Percentiles rank a stretch among this genome's conserved stretches.
phyloP scores from a whole-genome alignment of 768 basidiomycete genomes.

The Suillus paluster region DNA sequence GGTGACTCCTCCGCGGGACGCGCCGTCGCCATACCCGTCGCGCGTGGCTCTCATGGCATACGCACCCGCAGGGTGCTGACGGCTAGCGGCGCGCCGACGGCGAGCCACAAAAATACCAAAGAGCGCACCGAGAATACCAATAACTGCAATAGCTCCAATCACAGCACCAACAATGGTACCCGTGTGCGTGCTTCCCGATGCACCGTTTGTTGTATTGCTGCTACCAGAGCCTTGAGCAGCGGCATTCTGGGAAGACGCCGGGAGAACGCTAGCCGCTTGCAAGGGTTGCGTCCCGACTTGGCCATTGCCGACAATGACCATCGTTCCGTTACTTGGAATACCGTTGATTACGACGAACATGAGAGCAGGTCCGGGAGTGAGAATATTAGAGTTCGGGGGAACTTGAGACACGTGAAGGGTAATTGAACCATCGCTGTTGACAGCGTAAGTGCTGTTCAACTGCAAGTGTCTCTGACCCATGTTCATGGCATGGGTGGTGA shows the following conservation, averaged over 20 bases:
- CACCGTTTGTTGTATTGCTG: constrained; percentile 13
- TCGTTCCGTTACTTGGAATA: constrained; percentile 79
- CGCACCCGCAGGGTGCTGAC: constrained; percentile 31
- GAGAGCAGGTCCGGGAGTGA: constrained; percentile 89
- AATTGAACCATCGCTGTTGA: constrained; percentile 77
- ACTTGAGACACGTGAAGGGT: constrained; percentile 80
- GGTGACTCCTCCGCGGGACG: constrained; percentile 27
- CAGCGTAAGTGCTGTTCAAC: constrained; percentile 85
- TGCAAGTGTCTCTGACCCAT: constrained; percentile 85
- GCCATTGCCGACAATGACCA: constrained; percentile 81
- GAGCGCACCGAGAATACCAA: constrained; percentile 36
- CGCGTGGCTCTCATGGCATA: constrained; percentile 45
- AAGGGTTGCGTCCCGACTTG: constrained; percentile 73
- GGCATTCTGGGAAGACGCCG: constrained; percentile 46
- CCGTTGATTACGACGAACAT: constrained; percentile 85
- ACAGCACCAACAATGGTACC: constrained; percentile 32
- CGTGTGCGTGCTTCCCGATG: constrained; percentile 25
- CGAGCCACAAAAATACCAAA: constrained; percentile 54
- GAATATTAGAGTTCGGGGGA: constrained; percentile 82
- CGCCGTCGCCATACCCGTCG: constrained; percentile 13
- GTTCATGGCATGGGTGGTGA: constrained; percentile 86
- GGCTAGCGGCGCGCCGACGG: constrained; percentile 49
- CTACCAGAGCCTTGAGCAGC: constrained; percentile 40
- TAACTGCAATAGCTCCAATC: constrained; percentile 33
- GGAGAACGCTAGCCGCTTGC: constrained; percentile 21